Conservation (phyloP, 768 basidiomycete genomes). For the Russula olivacea region DNA sequence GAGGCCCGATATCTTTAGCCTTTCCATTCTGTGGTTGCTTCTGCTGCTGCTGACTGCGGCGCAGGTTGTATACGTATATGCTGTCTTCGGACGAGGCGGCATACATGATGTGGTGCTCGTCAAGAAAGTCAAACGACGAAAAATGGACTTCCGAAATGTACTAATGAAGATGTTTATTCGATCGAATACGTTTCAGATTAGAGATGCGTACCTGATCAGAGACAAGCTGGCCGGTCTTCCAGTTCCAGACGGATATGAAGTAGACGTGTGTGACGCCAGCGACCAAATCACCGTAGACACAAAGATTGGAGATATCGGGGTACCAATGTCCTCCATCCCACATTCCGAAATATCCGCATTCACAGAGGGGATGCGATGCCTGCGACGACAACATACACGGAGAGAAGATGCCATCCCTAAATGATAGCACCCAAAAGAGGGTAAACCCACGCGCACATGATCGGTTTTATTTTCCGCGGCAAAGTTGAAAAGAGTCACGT, state of each 20-base stretch:
- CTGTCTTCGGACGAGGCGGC: conserved; percentile 1
- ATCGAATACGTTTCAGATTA: too few relatives aligned
- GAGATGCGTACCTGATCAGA: conserved; percentile 2
- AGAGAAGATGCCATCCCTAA: conserved; percentile 3
- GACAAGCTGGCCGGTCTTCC: conserved; percentile 13
- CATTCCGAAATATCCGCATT: neutral
- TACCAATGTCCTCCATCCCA: neutral
- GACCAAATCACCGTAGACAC: conserved; percentile 9
- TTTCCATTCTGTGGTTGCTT: neutral
- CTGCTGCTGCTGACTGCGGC: neutral
- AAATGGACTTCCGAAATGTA: neutral
- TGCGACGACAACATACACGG: conserved; percentile 3
- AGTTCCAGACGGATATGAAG: conserved; percentile 19
- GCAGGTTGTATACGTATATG: conserved; percentile 15
- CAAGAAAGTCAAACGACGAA: conserved; percentile 18
- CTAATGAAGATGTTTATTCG: neutral
- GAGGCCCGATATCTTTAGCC: neutral
- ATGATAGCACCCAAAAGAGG: neutral
- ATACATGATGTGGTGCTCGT: conserved; percentile 16
- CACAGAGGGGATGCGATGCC: neutral
- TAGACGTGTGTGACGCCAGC: conserved; percentile 1
- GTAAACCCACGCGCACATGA: neutral
- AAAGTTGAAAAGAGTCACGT: neutral
- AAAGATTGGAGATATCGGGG: neutral
- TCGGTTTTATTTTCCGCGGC: neutral